phyloP scores from a whole-genome alignment of 2,329 filamentous ascomycete species.

The Curvularia sp. region DNA sequence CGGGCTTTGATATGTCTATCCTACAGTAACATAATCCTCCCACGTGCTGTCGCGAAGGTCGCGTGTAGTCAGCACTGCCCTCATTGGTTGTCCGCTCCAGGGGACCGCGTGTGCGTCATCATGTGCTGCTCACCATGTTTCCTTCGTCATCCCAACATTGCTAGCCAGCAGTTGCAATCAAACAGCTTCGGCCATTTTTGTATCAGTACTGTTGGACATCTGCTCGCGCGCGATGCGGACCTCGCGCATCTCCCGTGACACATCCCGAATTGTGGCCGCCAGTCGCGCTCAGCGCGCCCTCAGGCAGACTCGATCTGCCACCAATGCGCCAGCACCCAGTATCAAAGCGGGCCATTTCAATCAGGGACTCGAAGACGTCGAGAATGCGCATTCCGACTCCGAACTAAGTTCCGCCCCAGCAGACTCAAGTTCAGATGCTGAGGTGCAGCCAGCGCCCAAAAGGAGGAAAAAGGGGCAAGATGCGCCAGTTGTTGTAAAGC shows the following conservation, averaged over 20 bases:
- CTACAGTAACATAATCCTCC: background rate
- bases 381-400: conserved; percentile 33
- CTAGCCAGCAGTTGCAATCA: background rate
- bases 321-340: conserved; percentile 32
- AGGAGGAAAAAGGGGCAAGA: conserved; percentile 59
- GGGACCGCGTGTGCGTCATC: conserved; percentile 6
- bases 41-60: conserved; percentile 8
- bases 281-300: conserved; percentile 37
- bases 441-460: conserved; percentile 25
- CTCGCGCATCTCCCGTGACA: conserved; percentile 50
- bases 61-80: background rate
- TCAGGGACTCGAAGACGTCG: conserved; percentile 19
- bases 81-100: background rate
- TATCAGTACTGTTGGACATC: background rate
- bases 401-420: conserved; percentile 44
- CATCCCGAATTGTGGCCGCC: conserved; percentile 42
- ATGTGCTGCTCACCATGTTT: background rate
- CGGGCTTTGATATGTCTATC: background rate
- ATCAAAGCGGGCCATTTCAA: conserved; percentile 16
- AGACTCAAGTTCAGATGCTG: conserved; percentile 35
- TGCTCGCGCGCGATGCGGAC: conserved; percentile 40
- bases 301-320: conserved; percentile 43
- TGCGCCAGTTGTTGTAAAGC: conserved; percentile 44
- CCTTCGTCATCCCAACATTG: background rate
- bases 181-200: background rate